Base-by-base conservation (phyloP, 768 basidiomycete species). In the Stropharia rugosoannulata region DNA sequence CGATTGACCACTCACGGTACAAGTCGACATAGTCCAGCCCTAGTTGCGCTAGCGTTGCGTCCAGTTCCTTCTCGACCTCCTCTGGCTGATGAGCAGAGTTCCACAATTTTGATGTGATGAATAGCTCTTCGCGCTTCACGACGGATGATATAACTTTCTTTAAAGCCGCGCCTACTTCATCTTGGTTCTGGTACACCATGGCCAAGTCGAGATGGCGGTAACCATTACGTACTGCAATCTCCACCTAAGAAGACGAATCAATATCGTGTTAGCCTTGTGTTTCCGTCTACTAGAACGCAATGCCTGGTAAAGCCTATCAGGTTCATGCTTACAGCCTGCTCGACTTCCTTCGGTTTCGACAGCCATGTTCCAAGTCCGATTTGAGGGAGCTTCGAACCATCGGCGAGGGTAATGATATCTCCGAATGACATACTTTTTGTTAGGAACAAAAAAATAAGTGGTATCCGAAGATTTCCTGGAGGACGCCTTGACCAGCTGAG, bases 191-290 rank as follows among this genome's bases (percentile, higher is more conserved):
- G 71, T 94, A 94, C 45, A 89, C 75, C 81, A 81, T 81, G 3
- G 92, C 93, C 16, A 90, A 80, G 70, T 95, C 93, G 60, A 95
- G 82, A 70, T 95, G 93, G 47, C 90, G 79, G 69, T 93, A 94
- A 1, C 91, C 91, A 61, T 80, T 79, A 50, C 79, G 76, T 35
- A 95, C 79, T 27, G 93, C 92, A 61, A 78, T 75, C 68, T 89
- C 87, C 49, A 90, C 88, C 90, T 90, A 16, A 25, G 58, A n/a
- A 22, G 10, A 27, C 13, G 22, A 4, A 27, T 22, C 16, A 22
- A 10, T 19, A 37, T 16, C 9, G 12, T 29, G 46, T 50, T 36
- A 50, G 40, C 36, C 10, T 9, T n/a, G 35, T 40, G 27, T 16
- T 13, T 15, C 6, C 27, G 18, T 16, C 13, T 37, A 45, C 32